Evolutionary conservation across 768 basidiomycete species (phyloP).

Genomic region (Mrakia blollopis): DNA sequence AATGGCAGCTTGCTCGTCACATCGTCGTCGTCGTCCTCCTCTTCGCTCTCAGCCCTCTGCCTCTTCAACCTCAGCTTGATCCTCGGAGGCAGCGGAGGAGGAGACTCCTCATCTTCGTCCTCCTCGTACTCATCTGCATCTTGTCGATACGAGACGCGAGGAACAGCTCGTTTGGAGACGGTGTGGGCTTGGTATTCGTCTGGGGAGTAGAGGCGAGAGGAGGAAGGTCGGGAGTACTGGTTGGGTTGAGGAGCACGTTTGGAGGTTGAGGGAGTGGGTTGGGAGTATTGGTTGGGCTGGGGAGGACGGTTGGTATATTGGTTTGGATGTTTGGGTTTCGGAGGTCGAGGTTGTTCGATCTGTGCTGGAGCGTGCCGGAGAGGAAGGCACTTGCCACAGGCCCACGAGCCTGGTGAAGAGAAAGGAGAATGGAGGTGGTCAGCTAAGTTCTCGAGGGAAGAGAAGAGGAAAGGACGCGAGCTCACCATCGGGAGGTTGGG

Average conservation of each 20-base stretch:
- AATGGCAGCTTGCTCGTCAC: conserved; percentile 59
- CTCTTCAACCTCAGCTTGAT: neutral
- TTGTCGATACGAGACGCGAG: neutral
- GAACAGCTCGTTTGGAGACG: neutral
- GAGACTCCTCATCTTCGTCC: neutral
- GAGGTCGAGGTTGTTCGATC: neutral
- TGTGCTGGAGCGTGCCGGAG: neutral
- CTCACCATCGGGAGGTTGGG: conserved; percentile 64
- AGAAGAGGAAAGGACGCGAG: conserved; percentile 44
- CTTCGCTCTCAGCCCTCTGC: conserved; percentile 20
- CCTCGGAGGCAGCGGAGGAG: neutral
- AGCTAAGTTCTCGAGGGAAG: neutral
- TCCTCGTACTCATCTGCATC: neutral
- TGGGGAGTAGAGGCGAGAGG: neutral
- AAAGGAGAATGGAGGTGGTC: neutral
- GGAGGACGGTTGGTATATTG: neutral
- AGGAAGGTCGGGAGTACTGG: neutral
- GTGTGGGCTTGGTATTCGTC: neutral
- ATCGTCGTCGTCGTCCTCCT: conserved; percentile 24
- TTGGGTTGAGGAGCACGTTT: neutral
- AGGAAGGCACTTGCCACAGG: neutral
- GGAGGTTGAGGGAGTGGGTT: neutral
- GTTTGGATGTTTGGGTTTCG: neutral
- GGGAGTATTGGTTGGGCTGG: neutral
- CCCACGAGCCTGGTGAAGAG: neutral